Evolutionary conservation across 2,329 filamentous ascomycete species (phyloP).

Genomic region (Epichloe sibirici): DNA sequence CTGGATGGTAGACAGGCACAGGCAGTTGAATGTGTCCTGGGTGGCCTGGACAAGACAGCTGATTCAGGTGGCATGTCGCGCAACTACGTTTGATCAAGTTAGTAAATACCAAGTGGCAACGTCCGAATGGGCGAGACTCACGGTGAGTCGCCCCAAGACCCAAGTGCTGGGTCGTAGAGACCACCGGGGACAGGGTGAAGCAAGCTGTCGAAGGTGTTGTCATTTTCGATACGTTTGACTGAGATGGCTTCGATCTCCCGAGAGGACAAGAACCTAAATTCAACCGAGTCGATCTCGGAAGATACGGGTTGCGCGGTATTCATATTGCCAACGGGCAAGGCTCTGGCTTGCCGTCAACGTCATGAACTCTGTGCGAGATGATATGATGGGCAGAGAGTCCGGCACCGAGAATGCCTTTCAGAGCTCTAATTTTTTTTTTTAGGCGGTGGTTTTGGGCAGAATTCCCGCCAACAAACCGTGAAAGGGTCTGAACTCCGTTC

Average conservation of each 20-base stretch:
- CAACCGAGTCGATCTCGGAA: slow-evolving; percentile 73
- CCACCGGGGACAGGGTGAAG: slow-evolving; percentile 82
- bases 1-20: slow-evolving; percentile 88
- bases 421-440: background rate
- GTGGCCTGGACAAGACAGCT: slow-evolving; percentile 78
- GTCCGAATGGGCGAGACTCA: slow-evolving; percentile 26
- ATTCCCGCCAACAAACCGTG: background rate
- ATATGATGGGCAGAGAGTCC: background rate
- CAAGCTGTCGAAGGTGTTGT: slow-evolving; percentile 85
- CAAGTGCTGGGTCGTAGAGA: slow-evolving; percentile 83
- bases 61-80: slow-evolving; percentile 79
- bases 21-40: slow-evolving; percentile 91
- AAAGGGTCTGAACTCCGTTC: no score
- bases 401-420: background rate
- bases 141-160: slow-evolving; percentile 77
- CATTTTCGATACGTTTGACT: slow-evolving; percentile 87
- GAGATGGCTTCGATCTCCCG: slow-evolving; percentile 81
- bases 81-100: slow-evolving; percentile 43
- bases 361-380: background rate
- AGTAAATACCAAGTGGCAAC: slow-evolving; percentile 4
- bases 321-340: slow-evolving; percentile 28
- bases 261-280: slow-evolving; percentile 74
- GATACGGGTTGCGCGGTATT: slow-evolving; percentile 71
- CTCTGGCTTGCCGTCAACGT: slow-evolving; percentile 1
- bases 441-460: background rate